Evolutionary conservation across 257 asterid species (phyloP), one percentile per base, ranked within the genome.

Genomic region (Striga asiatica): DNA sequence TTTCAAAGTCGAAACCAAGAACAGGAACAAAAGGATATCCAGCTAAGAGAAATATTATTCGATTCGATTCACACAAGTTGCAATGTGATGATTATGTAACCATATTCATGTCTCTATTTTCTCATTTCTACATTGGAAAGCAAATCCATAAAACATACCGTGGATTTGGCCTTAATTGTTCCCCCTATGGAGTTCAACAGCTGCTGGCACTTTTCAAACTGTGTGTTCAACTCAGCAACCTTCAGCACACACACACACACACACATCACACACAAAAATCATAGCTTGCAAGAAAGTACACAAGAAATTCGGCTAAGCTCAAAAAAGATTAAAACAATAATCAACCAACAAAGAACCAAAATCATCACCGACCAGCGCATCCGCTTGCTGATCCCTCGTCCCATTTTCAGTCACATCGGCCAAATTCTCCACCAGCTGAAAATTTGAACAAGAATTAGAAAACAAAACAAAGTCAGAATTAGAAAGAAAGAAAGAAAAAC

Each of bases 191-290:
- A 75, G 73, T 81, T 91, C 71, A 87, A 59, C 56, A 87, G 79
- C 94, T 87, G 95, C 69, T 91, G 98, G 74, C 93, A 91, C 80
- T 84, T 84, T 62, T 91, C 97, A 70, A 91, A 87, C 71, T 91
- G 96, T 49, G 77, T 58, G 70, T 81, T 91, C 82, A 84, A 62
- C 72, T 84, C 96, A 37, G 77, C 68, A 59, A 89, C 84, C 98
- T 85, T 69, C 12, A n/a, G n/a, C n/a, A n/a, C n/a, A n/a, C n/a
- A n/a, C n/a, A n/a, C n/a, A n/a, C n/a, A n/a, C n/a, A n/a, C n/a
- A n/a, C n/a, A n/a, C n/a, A n/a, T n/a, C n/a, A n/a, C n/a, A n/a
- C n/a, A n/a, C n/a, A n/a, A n/a, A n/a, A n/a, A n/a, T n/a, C n/a
- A n/a, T n/a, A n/a, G n/a, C n/a, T n/a, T n/a, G n/a, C 62, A 60